phyloP scores from a whole-genome alignment of 2,329 filamentous ascomycete genomes.

The Penicillium fuscoglaucum region DNA sequence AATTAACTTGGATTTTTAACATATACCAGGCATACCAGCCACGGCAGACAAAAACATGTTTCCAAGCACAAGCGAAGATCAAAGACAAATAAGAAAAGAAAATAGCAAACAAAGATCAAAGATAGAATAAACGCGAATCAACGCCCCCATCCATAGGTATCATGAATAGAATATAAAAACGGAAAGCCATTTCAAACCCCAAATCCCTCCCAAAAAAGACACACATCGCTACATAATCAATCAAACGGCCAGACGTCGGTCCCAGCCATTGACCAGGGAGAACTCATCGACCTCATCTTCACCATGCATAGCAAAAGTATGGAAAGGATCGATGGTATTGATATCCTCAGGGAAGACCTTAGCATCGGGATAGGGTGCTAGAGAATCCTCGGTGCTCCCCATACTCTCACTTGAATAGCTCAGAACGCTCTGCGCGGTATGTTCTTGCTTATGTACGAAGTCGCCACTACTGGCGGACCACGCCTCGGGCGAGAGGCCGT shows the following conservation, averaged over 20 bases:
- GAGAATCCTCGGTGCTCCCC: slow-evolving; percentile 53
- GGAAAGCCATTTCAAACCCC: not conserved
- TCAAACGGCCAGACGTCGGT: slow-evolving; percentile 38
- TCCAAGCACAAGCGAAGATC: not conserved
- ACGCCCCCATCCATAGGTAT: slow-evolving; percentile 8
- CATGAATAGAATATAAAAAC: slow-evolving; percentile 3
- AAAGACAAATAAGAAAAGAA: not conserved
- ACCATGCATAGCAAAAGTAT: slow-evolving; percentile 40
- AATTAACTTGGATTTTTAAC: no score
- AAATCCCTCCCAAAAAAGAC: not conserved
- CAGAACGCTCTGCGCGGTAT: slow-evolving; percentile 54
- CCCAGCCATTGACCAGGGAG: slow-evolving; percentile 34
- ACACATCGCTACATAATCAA: not conserved
- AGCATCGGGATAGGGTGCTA: slow-evolving; percentile 24
- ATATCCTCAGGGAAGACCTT: slow-evolving; percentile 33
- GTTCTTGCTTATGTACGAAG: slow-evolving; percentile 30
- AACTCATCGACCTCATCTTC: slow-evolving; percentile 36
- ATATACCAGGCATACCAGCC: not conserved
- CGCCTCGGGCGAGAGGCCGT: slow-evolving; percentile 41
- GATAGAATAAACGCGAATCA: not conserved
- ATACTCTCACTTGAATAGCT: slow-evolving; percentile 63
- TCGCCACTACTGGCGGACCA: slow-evolving; percentile 46
- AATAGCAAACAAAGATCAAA: not conserved
- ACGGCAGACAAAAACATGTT: not conserved
- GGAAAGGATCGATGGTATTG: slow-evolving; percentile 36